Evolutionary conservation across 2,329 filamentous ascomycete genomes (phyloP).

Genomic region (Ophiosphaerella herpotricha): DNA sequence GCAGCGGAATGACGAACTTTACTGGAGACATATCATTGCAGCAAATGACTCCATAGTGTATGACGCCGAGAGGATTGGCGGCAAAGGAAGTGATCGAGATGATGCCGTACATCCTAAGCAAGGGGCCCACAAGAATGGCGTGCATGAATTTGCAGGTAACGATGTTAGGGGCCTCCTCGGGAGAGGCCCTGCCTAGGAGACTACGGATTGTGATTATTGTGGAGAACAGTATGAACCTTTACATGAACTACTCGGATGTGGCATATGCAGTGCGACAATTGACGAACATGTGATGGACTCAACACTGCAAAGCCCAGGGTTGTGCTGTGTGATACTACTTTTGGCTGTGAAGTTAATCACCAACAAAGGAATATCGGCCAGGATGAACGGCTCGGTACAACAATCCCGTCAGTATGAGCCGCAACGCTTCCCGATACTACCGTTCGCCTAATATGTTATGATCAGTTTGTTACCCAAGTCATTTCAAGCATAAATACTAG

Average conservation of each 20-base stretch:
- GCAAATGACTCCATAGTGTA: conserved; percentile 58
- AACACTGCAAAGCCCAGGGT: no score
- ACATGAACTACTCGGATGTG: conserved; percentile 8
- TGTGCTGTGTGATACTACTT: no score
- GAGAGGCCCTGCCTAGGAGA: conserved; percentile 26
- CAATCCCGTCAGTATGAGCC: no score
- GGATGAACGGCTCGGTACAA: no score
- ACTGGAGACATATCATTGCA: conserved; percentile 61
- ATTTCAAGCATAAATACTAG: no score
- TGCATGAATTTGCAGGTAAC: conserved; percentile 27
- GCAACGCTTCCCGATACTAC: no score
- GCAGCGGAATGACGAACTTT: conserved; percentile 51
- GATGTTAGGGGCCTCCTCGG: conserved; percentile 35
- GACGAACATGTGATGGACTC: conserved; percentile 6
- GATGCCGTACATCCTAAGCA: conserved; percentile 6
- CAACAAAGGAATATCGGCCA: no score
- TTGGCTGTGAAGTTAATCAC: no score
- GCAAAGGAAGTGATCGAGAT: conserved; percentile 12
- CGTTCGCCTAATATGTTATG: no score
- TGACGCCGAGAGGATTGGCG: conserved; percentile 51
- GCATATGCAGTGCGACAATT: conserved; percentile 11
- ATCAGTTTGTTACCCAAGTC: no score
- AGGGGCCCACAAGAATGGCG: conserved; percentile 3
- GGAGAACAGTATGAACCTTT: background rate
- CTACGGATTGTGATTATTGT: background rate